These are phyloP conservation scores for Raddia distichophylla DNA, from an alignment of 176 grass and related monocot genomes.

Conservation along the genomic window DNA sequence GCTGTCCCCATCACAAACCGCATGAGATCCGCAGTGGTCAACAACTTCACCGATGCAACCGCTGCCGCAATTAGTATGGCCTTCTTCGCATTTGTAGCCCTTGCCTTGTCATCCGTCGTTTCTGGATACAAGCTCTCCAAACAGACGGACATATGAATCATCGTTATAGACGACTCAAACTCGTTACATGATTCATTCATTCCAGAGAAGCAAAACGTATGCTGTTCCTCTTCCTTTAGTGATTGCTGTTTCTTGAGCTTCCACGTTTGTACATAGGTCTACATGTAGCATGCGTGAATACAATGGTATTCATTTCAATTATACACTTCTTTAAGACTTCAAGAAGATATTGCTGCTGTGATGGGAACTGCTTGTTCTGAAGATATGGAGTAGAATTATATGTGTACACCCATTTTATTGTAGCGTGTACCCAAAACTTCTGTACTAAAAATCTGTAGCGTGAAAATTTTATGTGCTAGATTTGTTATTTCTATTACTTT, in stretches of 20 bases:
- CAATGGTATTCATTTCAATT: constrained; percentile 5
- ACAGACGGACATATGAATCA: constrained; percentile 69
- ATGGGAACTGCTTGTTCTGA: constrained; percentile 19
- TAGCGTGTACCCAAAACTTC: neutral
- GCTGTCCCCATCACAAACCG: constrained; percentile 83
- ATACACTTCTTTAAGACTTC: neutral
- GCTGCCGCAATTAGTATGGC: constrained; percentile 85
- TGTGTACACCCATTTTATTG: constrained; percentile 5
- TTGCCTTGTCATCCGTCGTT: constrained; percentile 68
- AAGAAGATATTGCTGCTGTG: neutral
- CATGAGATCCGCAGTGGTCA: constrained; percentile 74
- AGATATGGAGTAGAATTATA: constrained; percentile 2
- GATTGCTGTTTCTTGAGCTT: constrained; percentile 36
- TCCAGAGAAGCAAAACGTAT: constrained; percentile 21
- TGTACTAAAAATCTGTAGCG: too few relatives aligned
- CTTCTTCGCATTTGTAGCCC: constrained; percentile 75
- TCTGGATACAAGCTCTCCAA: constrained; percentile 86
- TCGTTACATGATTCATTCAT: neutral
- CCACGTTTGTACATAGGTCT: constrained; percentile 47
- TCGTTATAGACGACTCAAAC: constrained; percentile 38
- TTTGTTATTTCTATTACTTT: neutral
- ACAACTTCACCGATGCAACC: constrained; percentile 69
- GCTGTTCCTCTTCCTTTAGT: constrained; percentile 32
- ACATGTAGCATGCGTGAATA: constrained; percentile 12
- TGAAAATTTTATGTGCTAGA: neutral